Percentiles rank a stretch among this genome's conserved stretches.
Conservation (phyloP, 192 early-diverging fungal species). For the Phycomyces blakesleeanus region DNA sequence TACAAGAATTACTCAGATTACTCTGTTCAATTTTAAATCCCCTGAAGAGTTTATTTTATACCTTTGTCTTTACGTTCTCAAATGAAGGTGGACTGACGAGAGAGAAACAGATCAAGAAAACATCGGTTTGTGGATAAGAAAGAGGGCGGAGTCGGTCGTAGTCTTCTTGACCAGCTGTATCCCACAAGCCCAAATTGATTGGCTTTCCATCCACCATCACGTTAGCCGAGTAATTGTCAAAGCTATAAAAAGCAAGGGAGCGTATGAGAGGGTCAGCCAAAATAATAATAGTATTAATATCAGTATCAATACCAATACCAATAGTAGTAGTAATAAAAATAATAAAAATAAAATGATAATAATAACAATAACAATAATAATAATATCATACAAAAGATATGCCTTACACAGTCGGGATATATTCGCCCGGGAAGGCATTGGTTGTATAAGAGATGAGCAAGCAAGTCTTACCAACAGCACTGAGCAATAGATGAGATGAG, state of each 20-base stretch:
- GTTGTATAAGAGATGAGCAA: constrained; percentile 97
- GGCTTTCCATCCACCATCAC: constrained; percentile 95
- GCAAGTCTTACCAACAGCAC: constrained; percentile 95
- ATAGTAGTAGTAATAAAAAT: too few relatives aligned
- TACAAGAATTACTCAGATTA: constrained; percentile 31
- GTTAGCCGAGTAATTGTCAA: constrained; percentile 94
- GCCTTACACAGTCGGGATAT: constrained; percentile 97
- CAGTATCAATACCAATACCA: too few relatives aligned
- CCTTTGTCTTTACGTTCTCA: constrained; percentile 26
- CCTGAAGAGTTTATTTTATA: constrained; percentile 9
- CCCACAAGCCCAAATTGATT: constrained; percentile 90
- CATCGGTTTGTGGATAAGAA: constrained; percentile 83
- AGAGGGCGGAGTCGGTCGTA: constrained; percentile 89
- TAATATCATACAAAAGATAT: neutral
- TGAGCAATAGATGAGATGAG: constrained; percentile 26
- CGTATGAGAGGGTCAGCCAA: neutral
- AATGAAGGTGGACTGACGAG: constrained; percentile 23
- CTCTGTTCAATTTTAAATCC: neutral
- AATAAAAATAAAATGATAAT: too few relatives aligned
- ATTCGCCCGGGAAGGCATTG: constrained; percentile 99
- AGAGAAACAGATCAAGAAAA: constrained; percentile 19
- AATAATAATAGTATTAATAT: too few relatives aligned
- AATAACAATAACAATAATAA: too few relatives aligned
- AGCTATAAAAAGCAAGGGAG: constrained; percentile 27
- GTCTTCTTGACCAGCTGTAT: constrained; percentile 93